Evolutionary conservation across 2,329 filamentous ascomycete genomes (phyloP), one percentile per base, ranked within the genome.

Genomic region (Juglanconis oblonga): DNA sequence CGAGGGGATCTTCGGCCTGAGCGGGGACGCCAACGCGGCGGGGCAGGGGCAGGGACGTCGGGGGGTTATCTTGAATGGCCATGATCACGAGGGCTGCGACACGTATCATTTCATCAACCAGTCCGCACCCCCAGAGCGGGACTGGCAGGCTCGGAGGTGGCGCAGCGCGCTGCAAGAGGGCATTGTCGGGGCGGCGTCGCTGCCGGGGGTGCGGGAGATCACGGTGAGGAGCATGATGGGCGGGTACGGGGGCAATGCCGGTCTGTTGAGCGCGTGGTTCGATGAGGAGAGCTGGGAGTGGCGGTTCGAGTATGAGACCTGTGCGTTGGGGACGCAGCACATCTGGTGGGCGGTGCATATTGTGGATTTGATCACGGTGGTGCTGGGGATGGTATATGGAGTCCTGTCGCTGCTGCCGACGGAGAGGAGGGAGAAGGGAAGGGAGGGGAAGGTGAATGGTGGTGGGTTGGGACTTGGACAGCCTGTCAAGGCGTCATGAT

Each of bases 141-240:
- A 69, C 9, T 87, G 84, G 84, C 74, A 85, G 67, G 77, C 78
- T 0, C 71, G 71, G 14, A 72, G 73, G 10, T 87, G 82, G 79
- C 62, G 67, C 1, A 74, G 81, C 48, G 81, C 81, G 1, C 70
- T 72, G 10, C 65, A 67, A 5, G 70, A 72, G 11, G 71, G 73
- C 62, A 63, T 87, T 29, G 69, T 78, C 1, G 75, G 72, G 7
- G 70, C 73, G 2, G 66, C 74, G 2, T 78, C 74, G 4, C 66
- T 83, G 3, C 85, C 89, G 0, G 89, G 89, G 0, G 79, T 97
- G 5, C 82, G 94, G 33, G 95, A 99, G 75, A 86, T 98, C 65
- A 99, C 95, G 0, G 90, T 99, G 2, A 87, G 93, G 61, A 97
- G 92, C 73, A 98, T 99, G 92, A 99, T 99, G 95, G 95, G 95